Percentiles rank a stretch among this genome's conserved stretches.
These are phyloP conservation scores for Saturnispora hagleri DNA, from an alignment of 805 yeast genomes.

Conservation along the genomic window DNA sequence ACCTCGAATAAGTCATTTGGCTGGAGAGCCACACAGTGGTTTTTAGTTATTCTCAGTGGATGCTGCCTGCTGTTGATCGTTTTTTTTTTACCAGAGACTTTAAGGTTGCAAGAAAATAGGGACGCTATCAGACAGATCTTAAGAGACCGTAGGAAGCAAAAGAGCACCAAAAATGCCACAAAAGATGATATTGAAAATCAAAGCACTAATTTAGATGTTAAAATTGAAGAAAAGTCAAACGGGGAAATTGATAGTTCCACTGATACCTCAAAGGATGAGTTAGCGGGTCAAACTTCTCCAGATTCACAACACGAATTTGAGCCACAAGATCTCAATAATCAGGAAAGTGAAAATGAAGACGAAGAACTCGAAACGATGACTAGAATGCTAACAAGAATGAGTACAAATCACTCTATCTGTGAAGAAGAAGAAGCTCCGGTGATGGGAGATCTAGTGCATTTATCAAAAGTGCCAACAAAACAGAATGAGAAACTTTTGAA, in stretches of 20 bases:
- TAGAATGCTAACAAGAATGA: conserved; percentile 28
- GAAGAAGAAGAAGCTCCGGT: conserved; percentile 26
- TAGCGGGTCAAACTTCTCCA: not conserved
- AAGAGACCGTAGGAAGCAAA: conserved; percentile 26
- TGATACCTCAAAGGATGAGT: not conserved
- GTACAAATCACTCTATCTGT: conserved; percentile 20
- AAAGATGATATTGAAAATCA: conserved; percentile 10
- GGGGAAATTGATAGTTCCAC: not conserved
- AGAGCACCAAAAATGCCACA: conserved; percentile 10
- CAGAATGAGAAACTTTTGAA: conserved; percentile 1
- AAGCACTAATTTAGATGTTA: not conserved
- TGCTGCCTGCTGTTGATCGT: conserved; percentile 39
- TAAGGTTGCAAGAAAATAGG: conserved; percentile 51
- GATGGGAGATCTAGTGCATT: conserved; percentile 30
- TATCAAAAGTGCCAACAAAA: conserved; percentile 25
- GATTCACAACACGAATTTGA: not conserved
- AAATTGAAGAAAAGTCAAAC: not conserved
- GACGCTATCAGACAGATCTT: conserved; percentile 42
- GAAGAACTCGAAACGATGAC: conserved; percentile 23
- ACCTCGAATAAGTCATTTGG: conserved; percentile 51
- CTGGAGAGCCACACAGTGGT: conserved; percentile 89
- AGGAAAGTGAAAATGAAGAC: conserved; percentile 3
- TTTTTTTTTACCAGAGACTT: conserved; percentile 70
- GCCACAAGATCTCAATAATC: not conserved
- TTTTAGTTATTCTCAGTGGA: conserved; percentile 60